A percentile compares a stretch with the other conserved stretches of the same genome.
Evolutionary conservation across 2,329 filamentous ascomycete species (phyloP).

Genomic region (Aspergillus glaucus): DNA sequence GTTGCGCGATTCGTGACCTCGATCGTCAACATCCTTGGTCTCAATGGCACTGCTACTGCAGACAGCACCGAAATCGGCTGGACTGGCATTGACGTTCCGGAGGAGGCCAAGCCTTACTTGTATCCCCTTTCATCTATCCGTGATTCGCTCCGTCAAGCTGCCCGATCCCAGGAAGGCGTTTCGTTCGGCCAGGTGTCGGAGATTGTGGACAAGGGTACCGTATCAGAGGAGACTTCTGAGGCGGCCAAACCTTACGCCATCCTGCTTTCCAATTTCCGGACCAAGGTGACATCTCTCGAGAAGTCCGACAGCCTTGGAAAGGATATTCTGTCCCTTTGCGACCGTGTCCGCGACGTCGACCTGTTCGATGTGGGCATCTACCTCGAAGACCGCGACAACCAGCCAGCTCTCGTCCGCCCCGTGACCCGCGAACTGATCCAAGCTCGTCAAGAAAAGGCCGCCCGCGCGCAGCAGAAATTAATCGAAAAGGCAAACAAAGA

Average conservation of each 20-base stretch:
- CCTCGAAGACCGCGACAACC: constrained; percentile 69
- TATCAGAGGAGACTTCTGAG: constrained; percentile 18
- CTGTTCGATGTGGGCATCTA: constrained; percentile 80
- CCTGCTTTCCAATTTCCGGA: constrained; percentile 40
- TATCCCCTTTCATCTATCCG: constrained; percentile 53
- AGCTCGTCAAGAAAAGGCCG: constrained; percentile 50
- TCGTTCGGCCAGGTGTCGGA: constrained; percentile 32
- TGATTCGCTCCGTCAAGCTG: constrained; percentile 52
- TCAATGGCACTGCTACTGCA: constrained; percentile 43
- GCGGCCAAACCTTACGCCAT: constrained; percentile 41
- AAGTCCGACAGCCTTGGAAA: constrained; percentile 55
- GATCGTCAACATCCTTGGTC: constrained; percentile 76
- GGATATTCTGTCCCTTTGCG: constrained; percentile 68
- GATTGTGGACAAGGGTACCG: constrained; percentile 27
- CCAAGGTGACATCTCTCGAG: constrained; percentile 31
- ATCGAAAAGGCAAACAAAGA: constrained; percentile 44
- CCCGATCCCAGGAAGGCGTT: constrained; percentile 45
- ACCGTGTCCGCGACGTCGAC: constrained; percentile 71
- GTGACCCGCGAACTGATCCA: constrained; percentile 54
- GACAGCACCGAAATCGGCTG: constrained; percentile 50
- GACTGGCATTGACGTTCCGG: constrained; percentile 59
- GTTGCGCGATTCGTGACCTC: constrained; percentile 74
- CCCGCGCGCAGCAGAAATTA: constrained; percentile 41
- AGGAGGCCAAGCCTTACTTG: constrained; percentile 54
- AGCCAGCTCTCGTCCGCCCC: constrained; percentile 66